Evolutionary conservation across 768 basidiomycete species (phyloP), one percentile per base, ranked within the genome.

Genomic region (Macrolepiota albuminosa): DNA sequence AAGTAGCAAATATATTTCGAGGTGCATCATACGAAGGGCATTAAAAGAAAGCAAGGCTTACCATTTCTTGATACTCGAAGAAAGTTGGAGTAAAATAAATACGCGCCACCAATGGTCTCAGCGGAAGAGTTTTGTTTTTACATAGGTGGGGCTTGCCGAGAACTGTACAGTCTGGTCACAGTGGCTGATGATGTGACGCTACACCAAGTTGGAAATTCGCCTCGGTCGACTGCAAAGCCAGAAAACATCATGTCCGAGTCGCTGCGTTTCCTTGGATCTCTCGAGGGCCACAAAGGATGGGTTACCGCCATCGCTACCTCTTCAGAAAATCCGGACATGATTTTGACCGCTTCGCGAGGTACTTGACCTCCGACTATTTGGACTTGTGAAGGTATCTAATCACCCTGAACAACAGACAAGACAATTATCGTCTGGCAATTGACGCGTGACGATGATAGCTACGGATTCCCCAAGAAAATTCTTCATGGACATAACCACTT

Each of bases 401-500:
- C 66, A 56, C 60, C 47, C 65, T 66, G 67, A 64, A 67, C 63
- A 64, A 63, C 74, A 96, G 97, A 99, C 89, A 98, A 97, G 86
- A 97, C 94, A 58, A 93, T 98, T 82, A 98, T 99, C 73, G 95
- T 98, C 72, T 99, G 97, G 97, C 91, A 94, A 75, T 82, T 99
- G 72, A 97, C 96, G 68, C 92, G 97, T 65, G 90, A 91, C 61
- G 90, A 95, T 65, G 87, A 89, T 65, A 78, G 85, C 52, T 97
- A 95, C 74, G 97, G 97, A 58, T 95, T 88, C 81, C 96, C 97
- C 62, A 98, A 98, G 82, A 88, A 90, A 72, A 92, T 98, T 70
- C 89, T 99, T 61, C 90, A 93, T 73, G 96, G 97, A 63, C 97
- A 99, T 84, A 98, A 98, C 80, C 96, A 97, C 83, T 98, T 98